These are phyloP conservation scores for Pisolithus marmoratus DNA, from an alignment of 768 basidiomycete species.

Conservation along the genomic window DNA sequence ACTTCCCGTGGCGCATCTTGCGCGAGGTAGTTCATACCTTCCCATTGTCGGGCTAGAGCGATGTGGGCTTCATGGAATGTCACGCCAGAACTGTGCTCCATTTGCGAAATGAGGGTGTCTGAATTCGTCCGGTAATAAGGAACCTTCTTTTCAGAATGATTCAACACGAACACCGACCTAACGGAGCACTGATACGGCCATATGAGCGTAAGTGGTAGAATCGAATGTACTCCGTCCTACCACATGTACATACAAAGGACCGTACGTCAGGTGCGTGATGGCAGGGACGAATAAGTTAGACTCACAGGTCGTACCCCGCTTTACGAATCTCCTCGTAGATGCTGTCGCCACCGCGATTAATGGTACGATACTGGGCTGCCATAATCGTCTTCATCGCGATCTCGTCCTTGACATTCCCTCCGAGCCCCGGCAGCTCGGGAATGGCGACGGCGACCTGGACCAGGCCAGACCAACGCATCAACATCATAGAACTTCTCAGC, in stretches of 20 bases:
- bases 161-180: conserved; percentile 37
- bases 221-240: conserved; percentile 75
- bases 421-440: conserved; percentile 89
- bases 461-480: not conserved
- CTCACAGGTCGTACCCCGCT: conserved; percentile 76
- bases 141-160: conserved; percentile 13
- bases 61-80: conserved; percentile 83
- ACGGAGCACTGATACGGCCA: conserved; percentile 82
- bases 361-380: conserved; percentile 83
- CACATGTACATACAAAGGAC: not conserved
- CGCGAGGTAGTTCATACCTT: conserved; percentile 42
- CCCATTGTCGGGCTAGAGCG: conserved; percentile 74
- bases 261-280: not conserved
- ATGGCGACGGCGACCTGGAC: conserved; percentile 76
- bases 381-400: conserved; percentile 71
- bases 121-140: not conserved
- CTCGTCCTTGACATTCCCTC: conserved; percentile 72
- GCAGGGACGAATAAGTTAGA: not conserved
- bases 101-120: conserved; percentile 52
- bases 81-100: conserved; percentile 72
- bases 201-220: conserved; percentile 93
- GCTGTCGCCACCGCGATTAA: conserved; percentile 83
- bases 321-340: conserved; percentile 80
- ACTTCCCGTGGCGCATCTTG: conserved; percentile 42
- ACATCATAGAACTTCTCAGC: not conserved